Evolutionary conservation across 768 basidiomycete species (phyloP).

Genomic region (Rhodosporidiobolus odoratus): DNA sequence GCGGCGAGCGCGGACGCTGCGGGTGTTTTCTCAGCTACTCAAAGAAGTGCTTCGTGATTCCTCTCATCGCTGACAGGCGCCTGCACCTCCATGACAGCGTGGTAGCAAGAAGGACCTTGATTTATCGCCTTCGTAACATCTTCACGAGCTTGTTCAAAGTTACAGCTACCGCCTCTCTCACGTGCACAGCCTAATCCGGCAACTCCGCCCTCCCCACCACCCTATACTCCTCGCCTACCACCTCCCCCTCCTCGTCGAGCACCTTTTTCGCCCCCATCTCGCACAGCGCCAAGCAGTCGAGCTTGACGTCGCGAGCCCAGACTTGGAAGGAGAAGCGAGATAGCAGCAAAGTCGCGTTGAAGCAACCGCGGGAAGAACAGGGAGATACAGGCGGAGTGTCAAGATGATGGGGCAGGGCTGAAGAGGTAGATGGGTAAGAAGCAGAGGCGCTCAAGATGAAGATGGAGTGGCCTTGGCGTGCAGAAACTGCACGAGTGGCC

Average conservation of each 20-base stretch:
- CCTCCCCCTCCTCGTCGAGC: background rate
- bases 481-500: too few species aligned
- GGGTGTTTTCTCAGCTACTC: too few species aligned
- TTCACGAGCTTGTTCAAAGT: too few species aligned
- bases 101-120: too few species aligned
- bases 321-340: background rate
- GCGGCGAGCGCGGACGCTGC: too few species aligned
- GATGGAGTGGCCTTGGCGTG: too few species aligned
- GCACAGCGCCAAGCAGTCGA: background rate
- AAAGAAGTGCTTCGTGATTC: too few species aligned
- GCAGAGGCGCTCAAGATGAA: background rate
- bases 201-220: background rate
- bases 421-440: background rate
- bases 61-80: too few species aligned
- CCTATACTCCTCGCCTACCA: background rate
- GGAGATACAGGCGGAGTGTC: background rate
- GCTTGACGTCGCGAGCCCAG: background rate
- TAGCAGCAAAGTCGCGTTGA: background rate
- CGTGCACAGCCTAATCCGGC: background rate
- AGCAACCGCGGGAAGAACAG: background rate
- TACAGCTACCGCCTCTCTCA: too few species aligned
- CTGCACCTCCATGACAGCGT: too few species aligned
- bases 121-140: too few species aligned
- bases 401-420: background rate
- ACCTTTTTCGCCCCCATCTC: background rate